phyloP scores from a whole-genome alignment of 1,284 basidiomycete genomes.

The Coniophora puteana region DNA sequence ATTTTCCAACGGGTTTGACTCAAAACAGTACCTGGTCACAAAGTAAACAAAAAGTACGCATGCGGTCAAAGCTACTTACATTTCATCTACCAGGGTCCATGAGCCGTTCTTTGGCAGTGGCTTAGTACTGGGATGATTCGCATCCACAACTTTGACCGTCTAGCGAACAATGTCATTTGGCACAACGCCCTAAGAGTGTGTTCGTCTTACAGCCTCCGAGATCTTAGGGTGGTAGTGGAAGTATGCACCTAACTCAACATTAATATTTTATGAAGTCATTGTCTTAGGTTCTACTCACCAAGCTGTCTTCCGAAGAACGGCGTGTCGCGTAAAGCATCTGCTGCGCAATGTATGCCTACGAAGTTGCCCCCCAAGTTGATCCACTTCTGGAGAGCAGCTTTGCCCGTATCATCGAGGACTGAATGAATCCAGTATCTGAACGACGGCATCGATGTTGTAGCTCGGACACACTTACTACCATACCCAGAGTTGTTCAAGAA shows the following conservation, averaged over 20 bases:
- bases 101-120: constrained; percentile 48
- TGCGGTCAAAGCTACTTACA: constrained; percentile 21
- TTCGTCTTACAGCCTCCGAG: constrained; percentile 42
- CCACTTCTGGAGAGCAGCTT: constrained; percentile 56
- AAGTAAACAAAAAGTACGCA: background rate
- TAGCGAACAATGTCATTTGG: constrained; percentile 18
- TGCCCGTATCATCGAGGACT: constrained; percentile 55
- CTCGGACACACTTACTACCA: constrained; percentile 50
- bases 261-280: background rate
- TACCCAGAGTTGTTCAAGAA: constrained; percentile 63
- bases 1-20: constrained; percentile 58
- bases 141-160: constrained; percentile 49
- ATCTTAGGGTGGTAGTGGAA: constrained; percentile 67
- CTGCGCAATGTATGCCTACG: constrained; percentile 65
- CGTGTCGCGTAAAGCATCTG: constrained; percentile 64
- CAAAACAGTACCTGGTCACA: constrained; percentile 58
- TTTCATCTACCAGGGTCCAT: constrained; percentile 54
- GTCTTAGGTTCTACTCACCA: constrained; percentile 17
- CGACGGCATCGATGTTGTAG: constrained; percentile 5
- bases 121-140: constrained; percentile 54
- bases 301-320: constrained; percentile 53
- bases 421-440: constrained; percentile 9
- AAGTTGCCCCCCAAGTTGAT: constrained; percentile 70
- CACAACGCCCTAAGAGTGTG: background rate
- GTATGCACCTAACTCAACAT: constrained; percentile 44